Percentiles rank a stretch among this genome's conserved stretches.
These are phyloP conservation scores for Phytopythium helicoides DNA, from an alignment of 352 stramenopile genomes.

Conservation along the genomic window DNA sequence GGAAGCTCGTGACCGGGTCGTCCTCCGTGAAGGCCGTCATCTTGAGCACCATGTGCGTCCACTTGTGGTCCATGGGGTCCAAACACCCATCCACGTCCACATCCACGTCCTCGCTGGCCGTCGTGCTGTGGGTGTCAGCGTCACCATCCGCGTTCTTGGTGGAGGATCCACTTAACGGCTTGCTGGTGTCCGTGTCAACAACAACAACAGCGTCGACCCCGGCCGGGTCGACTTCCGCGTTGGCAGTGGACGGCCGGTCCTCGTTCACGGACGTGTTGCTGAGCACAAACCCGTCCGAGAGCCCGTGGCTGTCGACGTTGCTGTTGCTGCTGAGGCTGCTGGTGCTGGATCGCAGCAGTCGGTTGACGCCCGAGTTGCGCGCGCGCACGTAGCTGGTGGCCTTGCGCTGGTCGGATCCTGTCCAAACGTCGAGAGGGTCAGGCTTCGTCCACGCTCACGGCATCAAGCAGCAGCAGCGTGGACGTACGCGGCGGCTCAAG, in stretches of 20 bases:
- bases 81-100: conserved; percentile 24
- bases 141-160: conserved; percentile 10
- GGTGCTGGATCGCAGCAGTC: conserved; percentile 45
- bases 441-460: background rate
- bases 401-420: conserved; percentile 52
- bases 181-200: conserved; percentile 4
- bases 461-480: too few relatives aligned
- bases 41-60: conserved; percentile 78
- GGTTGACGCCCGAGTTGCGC: conserved; percentile 60
- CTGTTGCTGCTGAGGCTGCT: conserved; percentile 26
- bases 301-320: conserved; percentile 7
- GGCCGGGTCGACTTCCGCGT: background rate
- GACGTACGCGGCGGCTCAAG: conserved; percentile 60
- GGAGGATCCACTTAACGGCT: conserved; percentile 15
- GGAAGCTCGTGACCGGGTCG: conserved; percentile 72
- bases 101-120: conserved; percentile 4
- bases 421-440: background rate
- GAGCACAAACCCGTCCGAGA: conserved; percentile 3
- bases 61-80: conserved; percentile 38
- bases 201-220: conserved; percentile 1
- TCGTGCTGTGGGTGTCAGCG: conserved; percentile 5
- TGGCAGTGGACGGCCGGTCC: background rate
- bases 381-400: conserved; percentile 48
- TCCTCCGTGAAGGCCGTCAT: conserved; percentile 82
- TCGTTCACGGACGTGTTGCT: conserved; percentile 13